Percentiles rank a stretch among this genome's conserved stretches.
Conservation (phyloP, 345 rosid species). For the Syzygium aqueum region DNA sequence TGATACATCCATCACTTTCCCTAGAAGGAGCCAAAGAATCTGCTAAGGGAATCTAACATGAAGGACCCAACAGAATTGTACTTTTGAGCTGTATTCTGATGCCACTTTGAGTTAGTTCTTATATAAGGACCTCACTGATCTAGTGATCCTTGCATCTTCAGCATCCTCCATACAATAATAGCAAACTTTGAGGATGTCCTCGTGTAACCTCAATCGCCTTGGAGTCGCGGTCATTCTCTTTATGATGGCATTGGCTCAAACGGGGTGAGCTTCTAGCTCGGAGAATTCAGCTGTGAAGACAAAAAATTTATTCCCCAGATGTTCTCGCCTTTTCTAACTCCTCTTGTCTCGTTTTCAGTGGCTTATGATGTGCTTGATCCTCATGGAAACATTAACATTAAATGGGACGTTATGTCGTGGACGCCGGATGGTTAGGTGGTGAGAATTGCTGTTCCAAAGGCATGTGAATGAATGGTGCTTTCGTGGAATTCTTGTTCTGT, state of each 20-base stretch:
- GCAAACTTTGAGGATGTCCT: neutral
- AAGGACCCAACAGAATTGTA: neutral
- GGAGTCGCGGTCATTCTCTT: neutral
- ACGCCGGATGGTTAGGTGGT: slow-evolving; percentile 38
- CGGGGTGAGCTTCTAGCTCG: neutral
- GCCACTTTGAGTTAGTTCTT: neutral
- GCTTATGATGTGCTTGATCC: slow-evolving; percentile 43
- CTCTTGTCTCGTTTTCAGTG: slow-evolving; percentile 2
- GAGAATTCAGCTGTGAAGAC: neutral
- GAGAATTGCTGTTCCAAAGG: neutral
- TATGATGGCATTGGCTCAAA: neutral
- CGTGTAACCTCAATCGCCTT: neutral
- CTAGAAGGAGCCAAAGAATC: neutral
- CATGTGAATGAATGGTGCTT: neutral
- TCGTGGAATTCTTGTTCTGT: neutral
- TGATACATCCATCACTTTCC: neutral
- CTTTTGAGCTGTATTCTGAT: neutral
- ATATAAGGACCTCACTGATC: neutral
- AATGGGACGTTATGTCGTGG: slow-evolving; percentile 45
- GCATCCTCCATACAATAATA: neutral
- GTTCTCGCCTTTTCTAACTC: neutral
- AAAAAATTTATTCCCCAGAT: neutral
- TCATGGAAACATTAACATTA: slow-evolving; percentile 31
- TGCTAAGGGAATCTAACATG: neutral
- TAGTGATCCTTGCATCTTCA: neutral